These are phyloP conservation scores for Tulasnella sp. DNA, from an alignment of 768 basidiomycete genomes.

Conservation along the genomic window DNA sequence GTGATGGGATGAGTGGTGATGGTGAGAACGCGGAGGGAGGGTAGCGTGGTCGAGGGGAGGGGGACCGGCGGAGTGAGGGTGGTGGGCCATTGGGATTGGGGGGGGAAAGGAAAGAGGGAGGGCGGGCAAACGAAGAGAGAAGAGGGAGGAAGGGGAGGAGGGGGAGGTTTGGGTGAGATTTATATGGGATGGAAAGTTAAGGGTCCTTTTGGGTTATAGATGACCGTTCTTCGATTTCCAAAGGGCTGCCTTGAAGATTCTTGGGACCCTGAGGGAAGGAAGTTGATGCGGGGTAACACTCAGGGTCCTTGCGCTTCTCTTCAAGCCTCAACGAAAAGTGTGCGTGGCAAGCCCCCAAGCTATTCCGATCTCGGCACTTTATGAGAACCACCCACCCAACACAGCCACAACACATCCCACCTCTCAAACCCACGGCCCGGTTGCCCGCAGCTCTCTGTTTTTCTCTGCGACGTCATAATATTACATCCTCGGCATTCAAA, in stretches of 20 bases:
- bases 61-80: conserved; percentile 37
- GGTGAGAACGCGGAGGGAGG: conserved; percentile 11
- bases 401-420: background rate
- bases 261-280: background rate
- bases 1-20: background rate
- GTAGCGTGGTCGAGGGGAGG: conserved; percentile 26
- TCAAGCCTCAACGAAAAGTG: background rate
- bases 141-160: conserved; percentile 31
- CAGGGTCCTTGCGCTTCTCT: background rate
- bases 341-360: background rate
- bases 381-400: background rate
- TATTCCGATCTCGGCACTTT: background rate
- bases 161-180: background rate
- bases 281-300: background rate
- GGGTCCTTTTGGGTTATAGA: background rate
- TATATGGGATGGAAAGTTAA: background rate
- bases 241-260: background rate
- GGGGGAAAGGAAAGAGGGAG: conserved; percentile 42
- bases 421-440: background rate
- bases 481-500: background rate
- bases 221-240: background rate
- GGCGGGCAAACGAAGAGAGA: conserved; percentile 44
- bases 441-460: background rate
- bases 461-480: background rate
- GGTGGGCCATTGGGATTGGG: conserved; percentile 38